Evolutionary conservation across 1,284 basidiomycete genomes (phyloP), one percentile per base, ranked within the genome.

Genomic region (Cryptococcus sp.): DNA sequence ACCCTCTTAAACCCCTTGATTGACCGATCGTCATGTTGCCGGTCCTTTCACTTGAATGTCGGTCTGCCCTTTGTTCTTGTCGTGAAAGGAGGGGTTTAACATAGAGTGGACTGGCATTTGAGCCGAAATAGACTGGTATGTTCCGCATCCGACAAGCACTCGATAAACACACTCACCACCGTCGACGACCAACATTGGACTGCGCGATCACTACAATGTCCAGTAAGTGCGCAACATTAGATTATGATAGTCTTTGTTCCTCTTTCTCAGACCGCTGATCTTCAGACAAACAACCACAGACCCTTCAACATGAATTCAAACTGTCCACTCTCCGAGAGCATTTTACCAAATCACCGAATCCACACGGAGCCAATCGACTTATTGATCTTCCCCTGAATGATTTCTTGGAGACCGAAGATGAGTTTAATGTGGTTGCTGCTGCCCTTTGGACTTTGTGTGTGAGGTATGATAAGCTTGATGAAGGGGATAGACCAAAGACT

Each of bases 391-490:
- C 65, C 1, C 47, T 41, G 11, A 53, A 64, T 43, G 57, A 49
- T 13, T 67, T 69, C 45, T 49, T 66, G 23, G 65, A 66, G 18
- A 69, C 67, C 9, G 67, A 67, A 43, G 67, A 69, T 19, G 65
- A 67, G 45, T 53, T 64, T 48, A 63, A 64, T 28, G 59, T 65
- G 4, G 62, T 69, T 34, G 59, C 58, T 7, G 67, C 55, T 1
- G 55, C 53, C 25, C 44, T 67, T 10, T 69, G 58, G 56, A 45
- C 63, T 2, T 23, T 69, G 48, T 40, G 50, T 28, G 61, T 67
- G 22, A 57, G 54, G 49, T 69, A 57, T 40, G 66, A 69, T 28
- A 54, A 54, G 25, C 23, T 66, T 31, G 53, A 52, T 2, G 46
- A 61, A 34, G 50, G 46, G 7, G 62, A 64, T 21, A 41, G 59